Base-by-base conservation (phyloP, 2,329 filamentous ascomycete species). In the Chrysosporium keratinophilum region DNA sequence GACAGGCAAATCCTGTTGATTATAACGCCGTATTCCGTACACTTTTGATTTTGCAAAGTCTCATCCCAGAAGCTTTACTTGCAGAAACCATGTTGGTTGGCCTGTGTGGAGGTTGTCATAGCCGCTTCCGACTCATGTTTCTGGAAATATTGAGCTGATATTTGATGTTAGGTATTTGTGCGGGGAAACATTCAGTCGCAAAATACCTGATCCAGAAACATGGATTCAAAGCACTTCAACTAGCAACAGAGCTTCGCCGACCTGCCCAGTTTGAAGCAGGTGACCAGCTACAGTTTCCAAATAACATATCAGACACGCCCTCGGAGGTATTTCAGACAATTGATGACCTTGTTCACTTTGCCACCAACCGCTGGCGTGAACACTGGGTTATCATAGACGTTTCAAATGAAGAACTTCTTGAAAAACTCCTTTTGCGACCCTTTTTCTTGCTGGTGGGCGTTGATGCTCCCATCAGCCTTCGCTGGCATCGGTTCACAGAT, bases 361-460 rank as follows among this genome's bases (percentile, higher is more conserved):
- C 94, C 54, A 97, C 91, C 2, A 81, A 81, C 66, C 76, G 81
- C 67, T 98, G 93, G 93, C 81, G 79, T 59, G 79, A 84, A 54
- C 81, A 83, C 53, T 98, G 87, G 79, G 88, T 97, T 14, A 93
- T 84, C 1, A 93, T 86, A 2, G 85, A 93, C 65, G 83, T 96
- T 58, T 81, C 83, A 72, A 81, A 83, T 60, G 85, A 89, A 61
- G 68, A 70, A 2, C 79, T 84, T 6, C 78, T 95, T 3, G 87
- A 96, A 62, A 77, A 82, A 20, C 81, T 96, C 49, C 74, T 83
- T 56, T 78, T 84, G 17, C 81, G 93, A 6, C 93, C 93, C 0
- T 96, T 95, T 74, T 97, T 97, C 75, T 78, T 98, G 48, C 80
- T 97, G 34, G 76, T 98, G 64, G 91, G 88, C 67, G 83, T 97